Conservation (phyloP, 257 asterid genomes). For the Cordia subcordata region DNA sequence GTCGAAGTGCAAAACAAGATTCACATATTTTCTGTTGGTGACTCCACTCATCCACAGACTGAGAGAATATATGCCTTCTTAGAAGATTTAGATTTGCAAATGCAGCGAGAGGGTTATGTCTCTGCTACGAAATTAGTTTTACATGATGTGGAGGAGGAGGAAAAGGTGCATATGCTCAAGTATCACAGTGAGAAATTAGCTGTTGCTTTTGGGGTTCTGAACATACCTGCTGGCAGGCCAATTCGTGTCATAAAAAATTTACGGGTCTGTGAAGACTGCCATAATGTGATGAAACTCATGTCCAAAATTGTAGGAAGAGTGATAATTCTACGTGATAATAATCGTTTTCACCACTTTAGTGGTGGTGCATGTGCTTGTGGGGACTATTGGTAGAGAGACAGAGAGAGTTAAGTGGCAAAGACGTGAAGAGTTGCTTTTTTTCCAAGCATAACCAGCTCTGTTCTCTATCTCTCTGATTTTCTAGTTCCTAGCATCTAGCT, state of each 20-base stretch:
- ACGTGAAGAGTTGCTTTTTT: no score
- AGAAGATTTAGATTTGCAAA: slow-evolving; percentile 62
- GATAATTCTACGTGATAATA: slow-evolving; percentile 79
- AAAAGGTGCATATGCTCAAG: slow-evolving; percentile 79
- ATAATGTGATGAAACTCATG: slow-evolving; percentile 67
- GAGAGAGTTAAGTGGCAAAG: no score
- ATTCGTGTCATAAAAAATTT: slow-evolving; percentile 82
- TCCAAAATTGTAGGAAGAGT: slow-evolving; percentile 73
- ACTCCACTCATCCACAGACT: slow-evolving; percentile 60
- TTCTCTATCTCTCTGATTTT: no score
- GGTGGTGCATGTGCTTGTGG: slow-evolving; percentile 89
- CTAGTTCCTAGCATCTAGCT: no score
- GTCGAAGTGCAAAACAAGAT: slow-evolving; percentile 67
- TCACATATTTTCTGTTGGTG: slow-evolving; percentile 87
- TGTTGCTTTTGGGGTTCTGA: slow-evolving; percentile 80
- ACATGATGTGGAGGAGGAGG: slow-evolving; percentile 98
- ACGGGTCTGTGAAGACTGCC: slow-evolving; percentile 92
- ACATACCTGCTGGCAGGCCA: slow-evolving; percentile 68
- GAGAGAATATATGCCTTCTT: slow-evolving; percentile 55
- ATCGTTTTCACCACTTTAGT: slow-evolving; percentile 89
- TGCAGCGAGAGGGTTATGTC: slow-evolving; percentile 67
- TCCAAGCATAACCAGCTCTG: no score
- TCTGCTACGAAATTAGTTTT: slow-evolving; percentile 74
- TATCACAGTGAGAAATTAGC: slow-evolving; percentile 91
- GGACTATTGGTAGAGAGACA: slow-evolving; percentile 65